These are phyloP conservation scores for barley (Hordeum vulgare) DNA, from an alignment of 176 grass and related monocot species.

Conservation along the genomic window MorexV3_pseudomolecules_assembly NC_058521.1:474182216-474182715, in stretches of 20 bases:
- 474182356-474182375: background rate
- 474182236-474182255: background rate
- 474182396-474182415: background rate
- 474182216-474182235: background rate
- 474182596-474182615: constrained; percentile 79
- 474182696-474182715: background rate
- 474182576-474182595: constrained; percentile 85
- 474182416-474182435: background rate
- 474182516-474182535: constrained; percentile 9
- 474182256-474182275: background rate
- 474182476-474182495: background rate
- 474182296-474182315: too few relatives aligned
- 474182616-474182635: constrained; percentile 55
- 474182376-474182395: background rate
- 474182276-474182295: background rate
- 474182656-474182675: background rate
- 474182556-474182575: constrained; percentile 91
- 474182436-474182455: background rate
- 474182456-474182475: background rate
- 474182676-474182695: constrained; percentile 1
- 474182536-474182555: constrained; percentile 35
- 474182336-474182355: background rate
- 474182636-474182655: constrained; percentile 7
- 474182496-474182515: constrained; percentile 10
- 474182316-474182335: too few relatives aligned